A percentile compares a stretch with the other conserved stretches of the same genome.
These are phyloP conservation scores for Trichoderma orchidacearum DNA, from an alignment of 495 filamentous ascomycete genomes.

Conservation along the genomic window DNA sequence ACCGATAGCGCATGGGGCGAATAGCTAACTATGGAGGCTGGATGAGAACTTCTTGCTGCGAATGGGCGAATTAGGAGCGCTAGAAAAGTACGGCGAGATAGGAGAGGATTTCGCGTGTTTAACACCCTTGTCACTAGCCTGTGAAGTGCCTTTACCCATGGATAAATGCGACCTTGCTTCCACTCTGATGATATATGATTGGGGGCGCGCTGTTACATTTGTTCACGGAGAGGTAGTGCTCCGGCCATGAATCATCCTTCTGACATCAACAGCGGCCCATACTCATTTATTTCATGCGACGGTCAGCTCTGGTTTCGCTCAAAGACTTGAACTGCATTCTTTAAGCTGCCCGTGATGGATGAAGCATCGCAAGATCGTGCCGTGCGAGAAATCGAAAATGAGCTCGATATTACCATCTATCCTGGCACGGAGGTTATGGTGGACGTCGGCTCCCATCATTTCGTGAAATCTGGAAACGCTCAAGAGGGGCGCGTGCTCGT, in stretches of 20 bases:
- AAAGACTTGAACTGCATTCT: neutral
- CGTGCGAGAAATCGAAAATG: conserved; percentile 19
- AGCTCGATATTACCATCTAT: conserved; percentile 38
- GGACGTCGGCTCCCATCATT: conserved; percentile 45
- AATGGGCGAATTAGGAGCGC: neutral
- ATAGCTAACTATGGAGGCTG: neutral
- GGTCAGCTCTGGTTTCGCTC: neutral
- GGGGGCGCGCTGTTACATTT: no score
- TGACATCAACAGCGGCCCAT: no score
- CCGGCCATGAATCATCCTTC: no score
- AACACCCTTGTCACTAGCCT: neutral
- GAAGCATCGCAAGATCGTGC: neutral
- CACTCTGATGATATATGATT: no score
- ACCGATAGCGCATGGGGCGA: neutral
- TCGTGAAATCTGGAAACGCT: conserved; percentile 17
- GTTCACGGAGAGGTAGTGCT: no score
- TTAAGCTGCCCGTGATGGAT: neutral
- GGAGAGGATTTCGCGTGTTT: no score
- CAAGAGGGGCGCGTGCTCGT: conserved; percentile 29
- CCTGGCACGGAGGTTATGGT: conserved; percentile 53
- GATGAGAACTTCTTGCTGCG: neutral
- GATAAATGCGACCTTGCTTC: no score
- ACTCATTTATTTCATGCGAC: neutral
- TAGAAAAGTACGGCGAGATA: no score
- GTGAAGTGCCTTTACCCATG: neutral